These are phyloP conservation scores for Elsinoe australis DNA, from an alignment of 2,329 filamentous ascomycete species.

Conservation along the genomic window DNA sequence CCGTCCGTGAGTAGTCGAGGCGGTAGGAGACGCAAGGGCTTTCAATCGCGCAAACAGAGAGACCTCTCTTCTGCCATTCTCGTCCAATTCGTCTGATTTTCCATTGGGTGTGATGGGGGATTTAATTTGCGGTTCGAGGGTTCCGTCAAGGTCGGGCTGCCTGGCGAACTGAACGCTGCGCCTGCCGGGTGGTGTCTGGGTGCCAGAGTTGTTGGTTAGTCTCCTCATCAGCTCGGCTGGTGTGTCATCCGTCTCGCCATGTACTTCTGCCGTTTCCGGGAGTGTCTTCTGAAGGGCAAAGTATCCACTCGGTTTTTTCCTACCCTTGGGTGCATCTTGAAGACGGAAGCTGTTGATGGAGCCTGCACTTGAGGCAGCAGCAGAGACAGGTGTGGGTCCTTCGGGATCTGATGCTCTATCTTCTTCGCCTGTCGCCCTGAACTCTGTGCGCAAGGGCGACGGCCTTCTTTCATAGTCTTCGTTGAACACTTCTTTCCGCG, in stretches of 20 bases:
- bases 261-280: background rate
- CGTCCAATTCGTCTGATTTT: conserved; percentile 59
- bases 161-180: conserved; percentile 71
- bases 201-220: conserved; percentile 19
- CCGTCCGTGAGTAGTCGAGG: conserved; percentile 41
- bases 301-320: conserved; percentile 16
- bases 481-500: conserved; percentile 12
- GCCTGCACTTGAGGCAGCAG: background rate
- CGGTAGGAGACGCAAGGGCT: conserved; percentile 55
- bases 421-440: conserved; percentile 7
- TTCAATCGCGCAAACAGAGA: conserved; percentile 72
- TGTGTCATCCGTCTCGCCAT: background rate
- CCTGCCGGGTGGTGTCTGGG: conserved; percentile 40
- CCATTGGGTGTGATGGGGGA: conserved; percentile 48
- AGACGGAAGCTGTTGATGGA: conserved; percentile 14
- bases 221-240: background rate
- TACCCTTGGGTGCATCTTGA: conserved; percentile 14
- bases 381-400: background rate
- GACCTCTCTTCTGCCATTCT: conserved; percentile 51
- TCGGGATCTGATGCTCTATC: background rate
- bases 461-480: conserved; percentile 17
- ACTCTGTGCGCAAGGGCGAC: conserved; percentile 13
- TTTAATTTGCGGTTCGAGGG: conserved; percentile 1
- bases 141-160: conserved; percentile 32
- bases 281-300: conserved; percentile 13